phyloP scores from a whole-genome alignment of 108 stramenopile species.

The Fragilaria radians region DNA sequence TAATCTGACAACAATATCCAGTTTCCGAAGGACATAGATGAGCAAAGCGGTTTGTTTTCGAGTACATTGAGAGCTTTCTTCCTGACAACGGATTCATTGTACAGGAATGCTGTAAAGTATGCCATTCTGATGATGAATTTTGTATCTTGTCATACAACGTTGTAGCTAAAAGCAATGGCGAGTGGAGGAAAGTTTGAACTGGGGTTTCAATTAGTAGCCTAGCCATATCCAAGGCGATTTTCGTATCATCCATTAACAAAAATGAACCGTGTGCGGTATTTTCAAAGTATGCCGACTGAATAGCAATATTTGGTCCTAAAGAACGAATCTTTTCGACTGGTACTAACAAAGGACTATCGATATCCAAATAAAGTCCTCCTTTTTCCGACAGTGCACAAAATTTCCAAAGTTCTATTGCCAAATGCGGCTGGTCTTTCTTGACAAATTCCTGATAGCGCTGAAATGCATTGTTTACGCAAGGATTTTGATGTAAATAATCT shows the following conservation, averaged over 20 bases:
- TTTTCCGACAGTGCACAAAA: conserved; percentile 45
- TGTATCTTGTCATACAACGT: conserved; percentile 27
- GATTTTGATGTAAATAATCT: neutral
- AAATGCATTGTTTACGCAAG: neutral
- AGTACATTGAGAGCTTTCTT: neutral
- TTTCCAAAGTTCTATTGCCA: conserved; percentile 70
- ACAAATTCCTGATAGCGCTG: conserved; percentile 2
- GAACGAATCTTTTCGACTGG: neutral
- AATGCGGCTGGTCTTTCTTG: conserved; percentile 4
- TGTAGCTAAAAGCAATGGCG: conserved; percentile 28
- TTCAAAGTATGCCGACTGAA: neutral
- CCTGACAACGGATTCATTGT: conserved; percentile 7
- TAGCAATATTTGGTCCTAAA: neutral
- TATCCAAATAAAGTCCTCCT: conserved; percentile 56
- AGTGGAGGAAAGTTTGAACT: conserved; percentile 8
- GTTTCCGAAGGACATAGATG: conserved; percentile 35
- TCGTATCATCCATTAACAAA: neutral
- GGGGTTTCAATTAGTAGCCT: conserved; percentile 24
- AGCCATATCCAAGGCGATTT: conserved; percentile 25
- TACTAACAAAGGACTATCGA: conserved; percentile 32
- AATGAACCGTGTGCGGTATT: neutral
- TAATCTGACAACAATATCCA: conserved; percentile 71
- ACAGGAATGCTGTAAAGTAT: conserved; percentile 30
- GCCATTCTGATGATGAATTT: conserved; percentile 15
- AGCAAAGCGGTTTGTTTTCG: conserved; percentile 4